Evolutionary conservation across 495 filamentous ascomycete genomes (phyloP).

Genomic region (Aspergillus cristatus): DNA sequence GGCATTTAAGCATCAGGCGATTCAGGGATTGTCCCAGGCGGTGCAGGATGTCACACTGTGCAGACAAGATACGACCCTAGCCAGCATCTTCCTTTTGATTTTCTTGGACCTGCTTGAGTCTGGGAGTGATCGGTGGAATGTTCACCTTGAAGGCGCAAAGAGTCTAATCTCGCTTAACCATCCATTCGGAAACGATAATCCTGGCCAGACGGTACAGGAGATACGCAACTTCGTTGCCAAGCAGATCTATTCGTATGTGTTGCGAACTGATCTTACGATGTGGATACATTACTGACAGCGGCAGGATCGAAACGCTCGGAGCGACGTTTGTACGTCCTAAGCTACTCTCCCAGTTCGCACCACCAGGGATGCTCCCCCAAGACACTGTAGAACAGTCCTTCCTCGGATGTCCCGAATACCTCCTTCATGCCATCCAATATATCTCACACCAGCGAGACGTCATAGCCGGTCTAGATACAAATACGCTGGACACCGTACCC

Average conservation of each 20-base stretch:
- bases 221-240: conserved; percentile 15
- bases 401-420: conserved; percentile 32
- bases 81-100: conserved; percentile 42
- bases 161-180: conserved; percentile 22
- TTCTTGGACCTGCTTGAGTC: conserved; percentile 47
- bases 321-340: conserved; percentile 36
- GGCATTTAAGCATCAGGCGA: conserved; percentile 37
- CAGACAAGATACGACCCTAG: conserved; percentile 30
- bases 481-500: neutral
- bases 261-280: neutral
- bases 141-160: conserved; percentile 42
- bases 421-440: conserved; percentile 24
- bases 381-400: conserved; percentile 30
- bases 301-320: conserved; percentile 33
- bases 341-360: conserved; percentile 19
- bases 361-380: conserved; percentile 6
- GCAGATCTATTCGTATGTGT: conserved; percentile 12
- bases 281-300: conserved; percentile 3
- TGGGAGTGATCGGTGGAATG: conserved; percentile 41
- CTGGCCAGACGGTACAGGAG: conserved; percentile 12
- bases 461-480: conserved; percentile 8
- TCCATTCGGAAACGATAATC: conserved; percentile 2
- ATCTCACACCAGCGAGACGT: conserved; percentile 25
- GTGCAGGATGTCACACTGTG: conserved; percentile 9
- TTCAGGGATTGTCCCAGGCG: conserved; percentile 29